Percentiles rank a stretch among this genome's conserved stretches.
Conservation (phyloP, 2,329 filamentous ascomycete genomes). For the Ophiocordyceps camponoti-saundersi region DNA sequence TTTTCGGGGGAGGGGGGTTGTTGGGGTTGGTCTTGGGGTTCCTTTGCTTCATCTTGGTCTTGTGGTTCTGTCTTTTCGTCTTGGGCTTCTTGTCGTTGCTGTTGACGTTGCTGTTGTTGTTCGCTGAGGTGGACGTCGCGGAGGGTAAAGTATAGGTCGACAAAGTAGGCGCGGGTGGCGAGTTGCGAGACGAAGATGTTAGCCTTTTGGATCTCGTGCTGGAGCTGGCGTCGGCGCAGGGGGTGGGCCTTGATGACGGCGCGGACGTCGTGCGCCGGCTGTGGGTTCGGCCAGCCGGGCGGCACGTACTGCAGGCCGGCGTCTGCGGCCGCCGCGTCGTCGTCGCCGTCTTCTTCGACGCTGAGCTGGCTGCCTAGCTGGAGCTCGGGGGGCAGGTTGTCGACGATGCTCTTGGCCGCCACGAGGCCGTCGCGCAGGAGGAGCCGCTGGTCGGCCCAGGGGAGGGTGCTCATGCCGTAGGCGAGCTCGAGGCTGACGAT, state of each 20-base stretch:
- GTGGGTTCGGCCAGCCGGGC: conserved; percentile 27
- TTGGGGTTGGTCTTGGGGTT: not conserved
- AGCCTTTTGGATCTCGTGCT: conserved; percentile 82
- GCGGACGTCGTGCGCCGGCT: conserved; percentile 31
- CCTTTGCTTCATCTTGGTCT: too few species aligned
- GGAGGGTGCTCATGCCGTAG: conserved; percentile 61
- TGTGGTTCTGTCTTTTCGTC: not conserved
- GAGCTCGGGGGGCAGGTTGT: conserved; percentile 52
- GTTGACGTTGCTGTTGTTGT: not conserved
- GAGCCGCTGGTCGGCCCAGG: conserved; percentile 61
- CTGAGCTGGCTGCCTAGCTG: conserved; percentile 28
- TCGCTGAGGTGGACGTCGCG: conserved; percentile 45
- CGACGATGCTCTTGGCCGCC: conserved; percentile 51
- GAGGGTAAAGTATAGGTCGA: conserved; percentile 71
- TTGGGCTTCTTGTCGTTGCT: not conserved
- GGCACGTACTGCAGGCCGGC: conserved; percentile 33
- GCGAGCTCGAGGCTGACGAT: conserved; percentile 67
- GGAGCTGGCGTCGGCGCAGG: conserved; percentile 37
- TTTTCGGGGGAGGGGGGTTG: conserved; percentile 6
- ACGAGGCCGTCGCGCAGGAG: conserved; percentile 56
- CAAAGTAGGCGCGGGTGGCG: conserved; percentile 66
- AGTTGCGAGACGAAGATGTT: conserved; percentile 76
- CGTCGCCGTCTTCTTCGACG: conserved; percentile 11
- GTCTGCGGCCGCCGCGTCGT: conserved; percentile 14
- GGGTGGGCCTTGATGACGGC: conserved; percentile 31